Conservation (phyloP, 768 basidiomycete genomes). For the Lactifluus pinguis region DNA sequence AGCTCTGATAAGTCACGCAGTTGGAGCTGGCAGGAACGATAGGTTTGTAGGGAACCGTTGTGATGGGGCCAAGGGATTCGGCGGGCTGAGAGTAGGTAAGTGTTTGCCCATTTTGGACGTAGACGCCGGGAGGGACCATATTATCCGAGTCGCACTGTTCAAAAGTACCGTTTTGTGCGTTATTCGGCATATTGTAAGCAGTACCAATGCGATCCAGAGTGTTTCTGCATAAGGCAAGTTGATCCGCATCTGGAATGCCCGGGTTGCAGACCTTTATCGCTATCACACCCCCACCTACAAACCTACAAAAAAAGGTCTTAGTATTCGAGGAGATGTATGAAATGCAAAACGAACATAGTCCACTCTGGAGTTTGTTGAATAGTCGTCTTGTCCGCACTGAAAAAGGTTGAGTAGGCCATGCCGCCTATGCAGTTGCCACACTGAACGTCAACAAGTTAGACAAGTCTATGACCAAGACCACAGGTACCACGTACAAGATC, state of each 20-base stretch:
- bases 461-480: not conserved
- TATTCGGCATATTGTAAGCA: conserved; percentile 60
- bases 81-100: conserved; percentile 40
- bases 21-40: conserved; percentile 34
- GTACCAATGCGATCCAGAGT: conserved; percentile 70
- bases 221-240: conserved; percentile 55
- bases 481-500: conserved; percentile 36
- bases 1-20: conserved; percentile 32
- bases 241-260: conserved; percentile 30
- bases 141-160: conserved; percentile 59
- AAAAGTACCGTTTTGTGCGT: conserved; percentile 50
- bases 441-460: conserved; percentile 24
- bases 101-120: conserved; percentile 33
- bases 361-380: conserved; percentile 56
- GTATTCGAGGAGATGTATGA: not conserved
- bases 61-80: conserved; percentile 38
- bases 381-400: conserved; percentile 33
- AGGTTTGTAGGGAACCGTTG: conserved; percentile 36
- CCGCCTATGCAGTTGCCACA: conserved; percentile 79
- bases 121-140: conserved; percentile 50
- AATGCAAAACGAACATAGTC: conserved; percentile 43
- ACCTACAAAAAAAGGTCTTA: conserved; percentile 36
- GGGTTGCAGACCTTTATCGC: conserved; percentile 72
- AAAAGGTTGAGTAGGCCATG: conserved; percentile 53
- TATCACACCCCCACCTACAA: conserved; percentile 57